phyloP scores from a whole-genome alignment of 2,329 filamentous ascomycete species.

The Tolypocladium nubicola region DNA sequence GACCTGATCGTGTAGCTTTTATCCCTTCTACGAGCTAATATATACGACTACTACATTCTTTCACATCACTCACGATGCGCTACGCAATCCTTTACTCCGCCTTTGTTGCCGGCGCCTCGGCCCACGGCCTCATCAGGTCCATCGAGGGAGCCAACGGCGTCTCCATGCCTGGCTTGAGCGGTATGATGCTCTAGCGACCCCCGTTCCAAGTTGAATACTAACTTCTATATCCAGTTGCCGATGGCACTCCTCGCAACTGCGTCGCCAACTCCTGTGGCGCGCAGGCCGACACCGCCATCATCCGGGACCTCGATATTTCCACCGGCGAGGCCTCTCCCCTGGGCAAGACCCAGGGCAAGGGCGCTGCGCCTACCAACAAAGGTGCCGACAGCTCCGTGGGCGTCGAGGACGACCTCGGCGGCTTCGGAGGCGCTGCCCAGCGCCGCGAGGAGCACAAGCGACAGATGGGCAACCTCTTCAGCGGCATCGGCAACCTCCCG shows the following conservation, averaged over 20 bases:
- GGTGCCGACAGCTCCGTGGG: slow-evolving; percentile 20
- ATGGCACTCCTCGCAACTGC: slow-evolving; percentile 60
- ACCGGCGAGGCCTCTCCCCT: slow-evolving; percentile 43
- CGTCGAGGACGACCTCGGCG: slow-evolving; percentile 30
- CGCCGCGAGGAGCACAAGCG: slow-evolving; percentile 13
- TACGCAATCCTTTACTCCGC: slow-evolving; percentile 16
- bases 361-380: slow-evolving; percentile 25
- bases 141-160: slow-evolving; percentile 51
- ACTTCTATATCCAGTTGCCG: slow-evolving; percentile 29
- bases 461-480: slow-evolving; percentile 19
- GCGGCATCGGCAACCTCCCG: not conserved
- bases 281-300: slow-evolving; percentile 59
- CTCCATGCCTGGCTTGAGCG: slow-evolving; percentile 45
- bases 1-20: not conserved
- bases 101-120: slow-evolving; percentile 37
- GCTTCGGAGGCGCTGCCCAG: slow-evolving; percentile 8
- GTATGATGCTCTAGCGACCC: slow-evolving; percentile 8
- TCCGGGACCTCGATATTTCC: slow-evolving; percentile 48
- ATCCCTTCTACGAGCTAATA: not conserved
- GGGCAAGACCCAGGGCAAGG: slow-evolving; percentile 47
- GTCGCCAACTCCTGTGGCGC: slow-evolving; percentile 49
- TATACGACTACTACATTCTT: not conserved
- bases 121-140: slow-evolving; percentile 46
- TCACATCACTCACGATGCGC: slow-evolving; percentile 15
- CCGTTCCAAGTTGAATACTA: not conserved